A percentile compares a stretch with the other conserved stretches of the same genome.
Conservation (phyloP, 148 eudicot genomes). For the Rhododendron griersonianum region DNA sequence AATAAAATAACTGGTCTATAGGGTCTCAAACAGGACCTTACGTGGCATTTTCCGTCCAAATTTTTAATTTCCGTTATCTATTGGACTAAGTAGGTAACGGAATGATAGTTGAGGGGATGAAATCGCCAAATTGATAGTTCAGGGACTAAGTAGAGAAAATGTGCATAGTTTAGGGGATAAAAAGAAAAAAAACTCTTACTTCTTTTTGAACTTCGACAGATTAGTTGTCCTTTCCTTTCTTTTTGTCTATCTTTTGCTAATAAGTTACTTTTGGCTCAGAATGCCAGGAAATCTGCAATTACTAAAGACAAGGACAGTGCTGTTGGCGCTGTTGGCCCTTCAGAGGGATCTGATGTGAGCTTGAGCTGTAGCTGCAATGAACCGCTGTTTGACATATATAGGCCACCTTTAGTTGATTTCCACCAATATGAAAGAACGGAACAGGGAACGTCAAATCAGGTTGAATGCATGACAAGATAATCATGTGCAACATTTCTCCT, state of each 20-base stretch:
- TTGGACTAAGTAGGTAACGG: too few relatives aligned
- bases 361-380: conserved; percentile 38
- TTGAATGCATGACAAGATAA: conserved; percentile 14
- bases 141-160: too few relatives aligned
- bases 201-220: not conserved
- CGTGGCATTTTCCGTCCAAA: too few relatives aligned
- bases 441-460: conserved; percentile 56
- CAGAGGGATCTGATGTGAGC: conserved; percentile 46
- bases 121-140: too few relatives aligned
- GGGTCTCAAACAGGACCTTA: too few relatives aligned
- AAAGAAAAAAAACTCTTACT: too few relatives aligned
- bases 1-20: too few relatives aligned
- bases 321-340: conserved; percentile 26
- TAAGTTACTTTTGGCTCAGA: conserved; percentile 32
- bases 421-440: conserved; percentile 67
- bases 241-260: not conserved
- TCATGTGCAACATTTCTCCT: not conserved
- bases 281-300: conserved; percentile 31
- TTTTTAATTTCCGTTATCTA: too few relatives aligned
- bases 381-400: conserved; percentile 40
- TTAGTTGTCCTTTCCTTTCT: not conserved
- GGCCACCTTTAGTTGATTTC: conserved; percentile 63
- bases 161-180: too few relatives aligned
- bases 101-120: too few relatives aligned
- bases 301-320: conserved; percentile 33